A percentile compares a stretch with the other conserved stretches of the same genome.
These are phyloP conservation scores for Pachysolen tannophilus DNA, from an alignment of 805 yeast genomes.

Conservation along the genomic window DNA sequence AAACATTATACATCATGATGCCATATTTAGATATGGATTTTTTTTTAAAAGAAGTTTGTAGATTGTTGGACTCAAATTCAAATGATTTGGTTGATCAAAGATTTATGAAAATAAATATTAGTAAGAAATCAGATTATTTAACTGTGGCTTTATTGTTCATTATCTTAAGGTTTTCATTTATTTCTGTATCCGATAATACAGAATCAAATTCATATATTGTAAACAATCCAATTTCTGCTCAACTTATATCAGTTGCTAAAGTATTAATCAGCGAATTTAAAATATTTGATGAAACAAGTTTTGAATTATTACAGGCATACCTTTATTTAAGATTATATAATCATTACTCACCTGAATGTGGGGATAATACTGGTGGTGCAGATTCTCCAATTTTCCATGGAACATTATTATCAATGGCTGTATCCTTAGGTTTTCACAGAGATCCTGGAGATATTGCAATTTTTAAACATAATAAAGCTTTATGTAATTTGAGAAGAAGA, in stretches of 20 bases:
- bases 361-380: conserved; percentile 50
- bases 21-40: conserved; percentile 44
- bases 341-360: conserved; percentile 45
- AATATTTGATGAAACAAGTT: conserved; percentile 36
- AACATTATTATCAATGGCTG: conserved; percentile 57
- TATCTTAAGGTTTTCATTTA: conserved; percentile 33
- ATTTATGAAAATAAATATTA: conserved; percentile 24
- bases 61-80: conserved; percentile 28
- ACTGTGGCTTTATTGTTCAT: conserved; percentile 35
- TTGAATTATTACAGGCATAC: conserved; percentile 48
- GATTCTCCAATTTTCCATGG: conserved; percentile 43
- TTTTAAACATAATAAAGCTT: neutral
- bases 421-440: conserved; percentile 58
- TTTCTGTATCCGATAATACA: conserved; percentile 26
- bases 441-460: conserved; percentile 35
- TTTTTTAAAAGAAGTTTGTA: too few species aligned
- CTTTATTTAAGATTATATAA: conserved; percentile 43
- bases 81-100: conserved; percentile 20
- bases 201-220: conserved; percentile 29
- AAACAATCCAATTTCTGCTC: conserved; percentile 36
- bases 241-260: conserved; percentile 40
- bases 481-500: conserved; percentile 8
- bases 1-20: conserved; percentile 35
- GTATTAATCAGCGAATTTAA: conserved; percentile 49
- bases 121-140: conserved; percentile 39